A percentile compares a stretch with the other conserved stretches of the same genome.
Conservation (phyloP, 1,284 basidiomycete genomes). For the Mixia osmundae region DNA sequence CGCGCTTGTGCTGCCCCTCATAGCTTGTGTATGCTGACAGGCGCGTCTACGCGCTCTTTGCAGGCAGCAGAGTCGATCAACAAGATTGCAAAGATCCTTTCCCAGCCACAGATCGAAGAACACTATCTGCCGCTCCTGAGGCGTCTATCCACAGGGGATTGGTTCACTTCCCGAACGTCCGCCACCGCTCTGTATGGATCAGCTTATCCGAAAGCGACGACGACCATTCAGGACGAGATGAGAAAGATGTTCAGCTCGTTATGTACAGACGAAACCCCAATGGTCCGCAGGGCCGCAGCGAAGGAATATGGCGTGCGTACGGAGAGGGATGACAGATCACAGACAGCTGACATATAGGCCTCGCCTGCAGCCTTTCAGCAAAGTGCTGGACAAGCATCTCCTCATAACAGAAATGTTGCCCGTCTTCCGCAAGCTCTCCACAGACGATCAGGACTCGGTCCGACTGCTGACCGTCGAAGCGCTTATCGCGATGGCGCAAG, state of each 20-base stretch:
- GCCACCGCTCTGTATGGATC: constrained; percentile 83
- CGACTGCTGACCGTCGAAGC: constrained; percentile 88
- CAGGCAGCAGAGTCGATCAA: constrained; percentile 93
- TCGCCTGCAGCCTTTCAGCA: constrained; percentile 47
- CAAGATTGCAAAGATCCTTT: constrained; percentile 60
- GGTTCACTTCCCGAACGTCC: constrained; percentile 98
- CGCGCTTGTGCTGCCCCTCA: constrained; percentile 21
- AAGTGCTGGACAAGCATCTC: constrained; percentile 46
- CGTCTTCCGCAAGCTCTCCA: constrained; percentile 79
- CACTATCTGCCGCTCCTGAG: constrained; percentile 77
- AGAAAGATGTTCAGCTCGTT: constrained; percentile 64
- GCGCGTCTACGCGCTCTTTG: not conserved
- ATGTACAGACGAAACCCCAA: constrained; percentile 87
- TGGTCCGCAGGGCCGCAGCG: constrained; percentile 91
- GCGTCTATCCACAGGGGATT: constrained; percentile 78
- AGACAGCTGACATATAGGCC: too few species aligned
- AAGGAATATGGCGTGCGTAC: constrained; percentile 37
- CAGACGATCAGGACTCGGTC: constrained; percentile 96
- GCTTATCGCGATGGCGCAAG: constrained; percentile 72
- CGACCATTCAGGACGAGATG: constrained; percentile 58
- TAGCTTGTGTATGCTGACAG: not conserved
- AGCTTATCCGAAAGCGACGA: constrained; percentile 58
- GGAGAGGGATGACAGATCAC: not conserved
- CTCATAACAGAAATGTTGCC: constrained; percentile 63
- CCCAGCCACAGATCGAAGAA: constrained; percentile 61